Conservation (phyloP, 768 basidiomycete genomes). For the Hemileccinum rubropunctum region DNA sequence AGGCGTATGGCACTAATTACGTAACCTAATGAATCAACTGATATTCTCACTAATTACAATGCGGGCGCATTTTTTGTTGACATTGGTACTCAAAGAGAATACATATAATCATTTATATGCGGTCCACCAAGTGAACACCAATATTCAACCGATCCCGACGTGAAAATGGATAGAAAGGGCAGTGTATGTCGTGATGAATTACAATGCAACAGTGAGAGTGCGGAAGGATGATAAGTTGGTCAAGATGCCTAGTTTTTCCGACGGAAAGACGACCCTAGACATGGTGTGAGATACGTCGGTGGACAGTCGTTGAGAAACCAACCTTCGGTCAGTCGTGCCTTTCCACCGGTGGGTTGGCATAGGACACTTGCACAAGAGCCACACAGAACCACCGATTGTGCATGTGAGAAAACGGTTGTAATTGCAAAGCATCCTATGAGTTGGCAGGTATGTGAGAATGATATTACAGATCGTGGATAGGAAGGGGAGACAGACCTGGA, state of each 20-base stretch:
- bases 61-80: background rate
- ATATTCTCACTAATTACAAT: too few species aligned
- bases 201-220: conserved; percentile 2
- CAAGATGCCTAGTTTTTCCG: conserved; percentile 71
- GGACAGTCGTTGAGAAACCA: conserved; percentile 31
- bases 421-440: conserved; percentile 88
- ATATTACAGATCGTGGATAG: background rate
- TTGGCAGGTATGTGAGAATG: background rate
- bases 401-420: conserved; percentile 99
- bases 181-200: background rate
- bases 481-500: conserved; percentile 63
- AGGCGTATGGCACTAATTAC: conserved; percentile 4
- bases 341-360: conserved; percentile 98
- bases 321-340: conserved; percentile 98
- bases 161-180: too few species aligned
- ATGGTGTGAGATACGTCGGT: background rate
- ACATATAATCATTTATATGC: conserved; percentile 10
- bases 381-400: conserved; percentile 96
- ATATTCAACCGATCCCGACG: conserved; percentile 5
- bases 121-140: conserved; percentile 4
- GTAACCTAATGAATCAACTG: background rate
- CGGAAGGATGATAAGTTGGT: background rate
- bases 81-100: conserved; percentile 5
- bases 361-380: conserved; percentile 89
- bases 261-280: conserved; percentile 92